phyloP scores from a whole-genome alignment of 306 rosid genomes.

The Prinsepia uniflora region DNA sequence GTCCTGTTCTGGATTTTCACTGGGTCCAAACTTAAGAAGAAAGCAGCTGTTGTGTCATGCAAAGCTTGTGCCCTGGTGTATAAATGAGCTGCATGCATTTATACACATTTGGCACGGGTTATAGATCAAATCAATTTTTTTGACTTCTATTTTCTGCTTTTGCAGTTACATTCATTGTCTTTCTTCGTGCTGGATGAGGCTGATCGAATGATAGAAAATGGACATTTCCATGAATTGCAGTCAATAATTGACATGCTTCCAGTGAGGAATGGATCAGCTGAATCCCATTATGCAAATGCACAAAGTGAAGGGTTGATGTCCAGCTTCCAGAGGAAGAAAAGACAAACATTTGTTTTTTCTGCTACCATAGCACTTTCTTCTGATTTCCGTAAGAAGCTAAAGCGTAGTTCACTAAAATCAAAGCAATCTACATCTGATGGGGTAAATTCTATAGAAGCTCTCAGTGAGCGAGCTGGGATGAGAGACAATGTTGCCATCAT shows the following conservation, averaged over 20 bases:
- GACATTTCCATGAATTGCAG: constrained; percentile 88
- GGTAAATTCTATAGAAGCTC: constrained; percentile 76
- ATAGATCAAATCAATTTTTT: constrained; percentile 19
- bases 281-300: constrained; percentile 39
- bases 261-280: constrained; percentile 37
- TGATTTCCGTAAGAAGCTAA: constrained; percentile 90
- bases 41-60: neutral
- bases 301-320: constrained; percentile 49
- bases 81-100: neutral
- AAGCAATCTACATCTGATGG: constrained; percentile 57
- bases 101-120: constrained; percentile 3
- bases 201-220: constrained; percentile 89
- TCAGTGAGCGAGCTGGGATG: constrained; percentile 89
- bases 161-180: constrained; percentile 87
- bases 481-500: constrained; percentile 79
- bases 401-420: constrained; percentile 53
- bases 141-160: constrained; percentile 28
- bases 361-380: constrained; percentile 86
- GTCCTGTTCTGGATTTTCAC: constrained; percentile 20
- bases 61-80: neutral
- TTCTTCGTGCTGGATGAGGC: constrained; percentile 98
- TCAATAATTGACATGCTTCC: constrained; percentile 96
- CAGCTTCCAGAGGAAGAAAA: constrained; percentile 75
- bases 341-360: constrained; percentile 94
- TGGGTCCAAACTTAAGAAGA: constrained; percentile 13